These are phyloP conservation scores for Penicillium aurantiogriseum DNA, from an alignment of 2,329 filamentous ascomycete genomes.

Conservation along the genomic window DNA sequence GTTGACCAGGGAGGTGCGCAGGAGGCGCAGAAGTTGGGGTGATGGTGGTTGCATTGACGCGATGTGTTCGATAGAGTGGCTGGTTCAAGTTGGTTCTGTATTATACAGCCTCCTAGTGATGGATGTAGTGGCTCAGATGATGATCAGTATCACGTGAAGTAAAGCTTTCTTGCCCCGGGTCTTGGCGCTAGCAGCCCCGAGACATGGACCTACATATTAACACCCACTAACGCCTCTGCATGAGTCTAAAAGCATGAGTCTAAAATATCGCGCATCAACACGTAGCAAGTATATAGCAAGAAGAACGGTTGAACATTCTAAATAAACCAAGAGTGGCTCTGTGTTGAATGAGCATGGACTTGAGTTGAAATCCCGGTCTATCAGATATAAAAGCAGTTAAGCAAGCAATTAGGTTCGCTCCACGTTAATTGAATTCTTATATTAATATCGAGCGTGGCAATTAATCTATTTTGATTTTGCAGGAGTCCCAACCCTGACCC, in stretches of 20 bases:
- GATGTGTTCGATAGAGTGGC: not conserved
- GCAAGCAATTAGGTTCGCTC: not conserved
- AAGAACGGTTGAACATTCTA: not conserved
- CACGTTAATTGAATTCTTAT: conserved; percentile 14
- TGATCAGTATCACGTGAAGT: not conserved
- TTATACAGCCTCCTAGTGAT: not conserved
- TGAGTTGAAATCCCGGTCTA: not conserved
- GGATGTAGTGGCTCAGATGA: not conserved
- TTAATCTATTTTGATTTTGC: conserved; percentile 30
- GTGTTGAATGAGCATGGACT: not conserved
- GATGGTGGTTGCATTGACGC: conserved; percentile 42
- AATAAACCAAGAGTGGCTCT: not conserved
- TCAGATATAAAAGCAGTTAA: not conserved
- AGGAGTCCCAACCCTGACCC: conserved; percentile 19
- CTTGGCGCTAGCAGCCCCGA: conserved; percentile 5
- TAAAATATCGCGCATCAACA: not conserved
- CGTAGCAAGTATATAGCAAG: not conserved
- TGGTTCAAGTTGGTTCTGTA: not conserved
- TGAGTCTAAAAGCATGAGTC: not conserved
- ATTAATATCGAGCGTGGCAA: conserved; percentile 25
- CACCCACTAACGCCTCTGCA: not conserved
- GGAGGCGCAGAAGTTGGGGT: conserved; percentile 41
- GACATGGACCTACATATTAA: not conserved
- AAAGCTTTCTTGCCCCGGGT: conserved; percentile 4
- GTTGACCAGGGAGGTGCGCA: conserved; percentile 37